Conservation (phyloP, 2,329 filamentous ascomycete species). For the Cladophialophora exuberans region DNA sequence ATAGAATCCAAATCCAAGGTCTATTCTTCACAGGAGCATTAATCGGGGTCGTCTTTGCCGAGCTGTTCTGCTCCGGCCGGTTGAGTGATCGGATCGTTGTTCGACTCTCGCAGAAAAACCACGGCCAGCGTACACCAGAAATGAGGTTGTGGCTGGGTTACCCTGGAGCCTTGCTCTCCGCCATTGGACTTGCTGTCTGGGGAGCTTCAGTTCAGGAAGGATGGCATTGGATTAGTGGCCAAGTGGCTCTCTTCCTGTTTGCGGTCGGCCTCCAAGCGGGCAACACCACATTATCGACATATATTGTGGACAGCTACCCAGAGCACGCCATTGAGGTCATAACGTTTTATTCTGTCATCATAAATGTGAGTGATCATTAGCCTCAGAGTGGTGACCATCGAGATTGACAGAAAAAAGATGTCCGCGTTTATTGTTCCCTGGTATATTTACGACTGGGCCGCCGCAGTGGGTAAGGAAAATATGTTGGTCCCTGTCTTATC, state of each 20-base stretch:
- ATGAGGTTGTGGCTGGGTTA: slow-evolving; percentile 17
- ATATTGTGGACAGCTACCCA: slow-evolving; percentile 20
- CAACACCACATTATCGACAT: slow-evolving; percentile 15
- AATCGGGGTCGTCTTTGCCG: slow-evolving; percentile 12
- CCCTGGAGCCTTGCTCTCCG: slow-evolving; percentile 11
- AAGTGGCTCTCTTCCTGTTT: slow-evolving; percentile 19
- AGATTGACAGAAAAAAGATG: slow-evolving; percentile 6
- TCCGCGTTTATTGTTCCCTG: slow-evolving; percentile 20
- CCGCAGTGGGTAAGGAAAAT: slow-evolving; percentile 10
- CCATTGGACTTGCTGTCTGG: slow-evolving; percentile 12
- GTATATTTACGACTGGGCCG: slow-evolving; percentile 19
- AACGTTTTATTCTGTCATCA: slow-evolving; percentile 20
- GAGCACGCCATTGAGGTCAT: slow-evolving; percentile 16
- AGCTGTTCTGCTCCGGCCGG: slow-evolving; percentile 16
- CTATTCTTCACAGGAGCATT: slow-evolving; percentile 12
- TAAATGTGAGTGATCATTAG: slow-evolving; percentile 13
- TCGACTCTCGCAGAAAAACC: slow-evolving; percentile 2
- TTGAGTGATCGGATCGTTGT: slow-evolving; percentile 16
- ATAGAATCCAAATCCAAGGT: slow-evolving; percentile 15
- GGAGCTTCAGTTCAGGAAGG: slow-evolving; percentile 8
- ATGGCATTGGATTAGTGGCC: slow-evolving; percentile 19
- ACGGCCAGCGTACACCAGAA: slow-evolving; percentile 7
- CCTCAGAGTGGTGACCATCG: neutral
- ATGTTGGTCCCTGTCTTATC: neutral
- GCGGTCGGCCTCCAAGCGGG: slow-evolving; percentile 17